Percentiles rank a stretch among this genome's conserved stretches.
Evolutionary conservation across 306 rosid genomes (phyloP).

Genomic region (Dryas drummondii): DNA sequence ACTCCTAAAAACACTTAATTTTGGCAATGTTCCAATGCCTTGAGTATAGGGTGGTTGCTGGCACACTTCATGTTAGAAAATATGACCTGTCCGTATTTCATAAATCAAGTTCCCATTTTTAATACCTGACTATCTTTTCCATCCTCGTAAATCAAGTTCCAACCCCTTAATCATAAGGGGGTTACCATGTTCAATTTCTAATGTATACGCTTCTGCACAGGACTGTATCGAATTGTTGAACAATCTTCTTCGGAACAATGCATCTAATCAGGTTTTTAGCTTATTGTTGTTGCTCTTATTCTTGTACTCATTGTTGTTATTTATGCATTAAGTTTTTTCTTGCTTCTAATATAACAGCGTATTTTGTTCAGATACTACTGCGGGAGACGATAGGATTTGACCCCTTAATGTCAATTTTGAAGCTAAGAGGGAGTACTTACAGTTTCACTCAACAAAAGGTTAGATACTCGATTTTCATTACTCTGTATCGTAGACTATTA

Average conservation of each 20-base stretch:
- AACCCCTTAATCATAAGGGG: no score
- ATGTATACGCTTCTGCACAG: conserved; percentile 46
- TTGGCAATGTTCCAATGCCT: not conserved
- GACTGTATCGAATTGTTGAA: conserved; percentile 87
- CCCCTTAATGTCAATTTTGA: conserved; percentile 71
- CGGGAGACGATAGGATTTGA: conserved; percentile 92
- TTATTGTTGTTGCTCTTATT: conserved; percentile 12
- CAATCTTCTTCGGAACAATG: conserved; percentile 70
- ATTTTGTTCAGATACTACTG: conserved; percentile 60
- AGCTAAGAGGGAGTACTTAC: conserved; percentile 68
- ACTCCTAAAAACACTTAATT: not conserved
- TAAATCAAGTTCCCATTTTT: not conserved
- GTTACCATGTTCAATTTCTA: conserved; percentile 7
- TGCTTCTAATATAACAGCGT: conserved; percentile 20
- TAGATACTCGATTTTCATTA: conserved; percentile 45
- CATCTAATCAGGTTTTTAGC: conserved; percentile 82
- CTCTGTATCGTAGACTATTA: conserved; percentile 12
- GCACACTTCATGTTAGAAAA: not conserved
- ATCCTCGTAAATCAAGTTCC: not conserved
- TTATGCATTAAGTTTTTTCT: conserved; percentile 18
- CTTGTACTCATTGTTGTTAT: not conserved
- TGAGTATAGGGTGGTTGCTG: not conserved
- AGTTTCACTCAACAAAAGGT: conserved; percentile 94
- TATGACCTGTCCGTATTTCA: not conserved
- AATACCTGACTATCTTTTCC: not conserved